Conservation (phyloP, 1,284 basidiomycete genomes). For the Phylloboletellus chloephorus region DNA sequence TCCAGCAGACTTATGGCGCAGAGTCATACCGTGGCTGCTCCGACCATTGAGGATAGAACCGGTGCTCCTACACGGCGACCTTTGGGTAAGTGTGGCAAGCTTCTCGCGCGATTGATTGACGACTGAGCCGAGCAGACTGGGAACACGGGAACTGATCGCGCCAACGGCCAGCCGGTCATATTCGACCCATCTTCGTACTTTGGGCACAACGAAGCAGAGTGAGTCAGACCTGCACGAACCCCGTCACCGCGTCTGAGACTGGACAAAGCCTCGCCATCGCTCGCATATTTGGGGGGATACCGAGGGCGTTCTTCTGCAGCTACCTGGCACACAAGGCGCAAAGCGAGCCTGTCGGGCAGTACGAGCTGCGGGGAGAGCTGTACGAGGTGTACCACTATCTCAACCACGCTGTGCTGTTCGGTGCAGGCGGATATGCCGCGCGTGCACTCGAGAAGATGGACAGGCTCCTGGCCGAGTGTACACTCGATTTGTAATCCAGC, state of each 20-base stretch:
- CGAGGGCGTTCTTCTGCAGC: slow-evolving; percentile 60
- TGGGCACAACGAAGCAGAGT: slow-evolving; percentile 87
- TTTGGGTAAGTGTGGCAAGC: slow-evolving; percentile 55
- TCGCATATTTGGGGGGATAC: slow-evolving; percentile 81
- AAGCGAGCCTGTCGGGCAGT: slow-evolving; percentile 63
- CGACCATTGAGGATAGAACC: slow-evolving; percentile 58
- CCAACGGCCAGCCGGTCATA: slow-evolving; percentile 60
- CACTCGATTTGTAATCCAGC: too few species aligned
- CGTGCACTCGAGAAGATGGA: slow-evolving; percentile 56
- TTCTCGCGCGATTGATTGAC: slow-evolving; percentile 2
- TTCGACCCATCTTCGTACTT: slow-evolving; percentile 82
- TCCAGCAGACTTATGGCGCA: slow-evolving; percentile 30
- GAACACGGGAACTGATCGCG: slow-evolving; percentile 58
- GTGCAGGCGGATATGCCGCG: slow-evolving; percentile 57
- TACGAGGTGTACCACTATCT: slow-evolving; percentile 88
- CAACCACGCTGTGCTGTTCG: slow-evolving; percentile 75
- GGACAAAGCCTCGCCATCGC: slow-evolving; percentile 67
- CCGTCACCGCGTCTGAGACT: slow-evolving; percentile 2
- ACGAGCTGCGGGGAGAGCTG: slow-evolving; percentile 62
- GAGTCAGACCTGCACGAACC: slow-evolving; percentile 26
- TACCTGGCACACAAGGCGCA: slow-evolving; percentile 75
- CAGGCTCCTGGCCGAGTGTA: slow-evolving; percentile 36
- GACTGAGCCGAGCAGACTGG: slow-evolving; percentile 50
- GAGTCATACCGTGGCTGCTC: slow-evolving; percentile 74
- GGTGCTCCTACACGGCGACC: slow-evolving; percentile 79